Evolutionary conservation across 202 grass and related monocot species (phyloP).

Genomic region (Panicum virgatum): DNA sequence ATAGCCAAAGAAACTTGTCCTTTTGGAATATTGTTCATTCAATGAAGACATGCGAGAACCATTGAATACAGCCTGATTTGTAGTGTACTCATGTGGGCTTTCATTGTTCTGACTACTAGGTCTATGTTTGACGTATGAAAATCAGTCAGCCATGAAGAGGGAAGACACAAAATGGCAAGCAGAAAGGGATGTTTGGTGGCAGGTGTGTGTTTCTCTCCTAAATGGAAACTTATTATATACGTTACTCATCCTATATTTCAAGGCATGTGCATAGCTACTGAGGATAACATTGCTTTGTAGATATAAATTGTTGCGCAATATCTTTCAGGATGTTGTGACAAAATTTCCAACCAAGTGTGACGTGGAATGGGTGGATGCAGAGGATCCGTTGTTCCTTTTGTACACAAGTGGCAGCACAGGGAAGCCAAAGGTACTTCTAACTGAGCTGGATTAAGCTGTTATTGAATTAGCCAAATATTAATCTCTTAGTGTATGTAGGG

Average conservation of each 20-base stretch:
- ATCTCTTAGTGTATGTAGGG: slow-evolving; percentile 70
- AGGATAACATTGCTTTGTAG: slow-evolving; percentile 20
- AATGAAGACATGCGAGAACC: neutral
- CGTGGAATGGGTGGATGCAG: slow-evolving; percentile 98
- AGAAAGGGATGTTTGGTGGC: slow-evolving; percentile 96
- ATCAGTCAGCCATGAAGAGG: slow-evolving; percentile 74
- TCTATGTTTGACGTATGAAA: slow-evolving; percentile 85
- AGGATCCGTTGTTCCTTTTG: slow-evolving; percentile 95
- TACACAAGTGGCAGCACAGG: slow-evolving; percentile 99
- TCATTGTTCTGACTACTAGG: slow-evolving; percentile 43
- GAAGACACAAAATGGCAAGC: slow-evolving; percentile 78
- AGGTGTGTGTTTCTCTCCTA: slow-evolving; percentile 46
- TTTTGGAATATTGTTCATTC: slow-evolving; percentile 18
- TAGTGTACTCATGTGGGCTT: slow-evolving; percentile 16
- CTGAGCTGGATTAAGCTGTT: slow-evolving; percentile 17
- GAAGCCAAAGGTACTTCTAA: slow-evolving; percentile 81
- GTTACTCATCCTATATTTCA: slow-evolving; percentile 4
- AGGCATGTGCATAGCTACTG: neutral
- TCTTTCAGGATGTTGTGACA: slow-evolving; percentile 70
- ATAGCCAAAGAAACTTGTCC: neutral
- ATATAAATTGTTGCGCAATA: slow-evolving; percentile 8
- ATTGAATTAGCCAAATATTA: slow-evolving; percentile 23
- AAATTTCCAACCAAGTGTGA: slow-evolving; percentile 79
- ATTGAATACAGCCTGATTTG: slow-evolving; percentile 1
- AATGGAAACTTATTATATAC: slow-evolving; percentile 8